A percentile compares a stretch with the other conserved stretches of the same genome.
Conservation (phyloP, 768 basidiomycete species). For the Tylopilus vinaceipallidus region DNA sequence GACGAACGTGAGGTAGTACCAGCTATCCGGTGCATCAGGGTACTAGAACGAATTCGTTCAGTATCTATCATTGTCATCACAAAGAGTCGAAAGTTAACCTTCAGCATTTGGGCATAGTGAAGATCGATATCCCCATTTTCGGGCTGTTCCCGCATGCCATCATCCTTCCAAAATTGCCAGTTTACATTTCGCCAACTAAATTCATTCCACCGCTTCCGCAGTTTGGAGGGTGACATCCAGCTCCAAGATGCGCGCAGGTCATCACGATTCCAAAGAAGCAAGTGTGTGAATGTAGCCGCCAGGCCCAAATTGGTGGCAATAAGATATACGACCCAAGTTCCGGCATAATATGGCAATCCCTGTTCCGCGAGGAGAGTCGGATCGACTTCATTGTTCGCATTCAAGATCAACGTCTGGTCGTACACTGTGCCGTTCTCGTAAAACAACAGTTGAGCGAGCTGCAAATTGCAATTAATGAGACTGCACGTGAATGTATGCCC, state of each 20-base stretch:
- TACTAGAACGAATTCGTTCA: slow-evolving; percentile 23
- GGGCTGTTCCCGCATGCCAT: slow-evolving; percentile 22
- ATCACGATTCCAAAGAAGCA: slow-evolving; percentile 52
- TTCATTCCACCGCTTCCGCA: slow-evolving; percentile 25
- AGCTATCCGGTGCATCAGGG: slow-evolving; percentile 32
- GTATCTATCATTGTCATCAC: slow-evolving; percentile 16
- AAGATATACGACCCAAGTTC: slow-evolving; percentile 23
- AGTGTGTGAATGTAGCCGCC: slow-evolving; percentile 53
- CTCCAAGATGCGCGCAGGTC: slow-evolving; percentile 46
- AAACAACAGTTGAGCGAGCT: slow-evolving; percentile 50
- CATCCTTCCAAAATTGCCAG: slow-evolving; percentile 36
- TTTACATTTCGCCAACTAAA: slow-evolving; percentile 34
- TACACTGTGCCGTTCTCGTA: slow-evolving; percentile 51
- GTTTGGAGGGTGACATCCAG: slow-evolving; percentile 39
- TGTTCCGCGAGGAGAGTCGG: slow-evolving; percentile 43
- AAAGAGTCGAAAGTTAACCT: slow-evolving; percentile 7
- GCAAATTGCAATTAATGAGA: slow-evolving; percentile 8
- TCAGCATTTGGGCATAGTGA: slow-evolving; percentile 52
- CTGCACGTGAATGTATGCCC: slow-evolving; percentile 17
- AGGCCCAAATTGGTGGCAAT: slow-evolving; percentile 24
- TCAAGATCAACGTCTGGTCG: slow-evolving; percentile 52
- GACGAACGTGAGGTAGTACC: slow-evolving; percentile 30
- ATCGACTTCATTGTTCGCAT: slow-evolving; percentile 51
- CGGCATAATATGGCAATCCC: slow-evolving; percentile 33
- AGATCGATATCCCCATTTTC: slow-evolving; percentile 46